phyloP scores from a whole-genome alignment of 768 basidiomycete genomes.

The Lactarius tabidus region DNA sequence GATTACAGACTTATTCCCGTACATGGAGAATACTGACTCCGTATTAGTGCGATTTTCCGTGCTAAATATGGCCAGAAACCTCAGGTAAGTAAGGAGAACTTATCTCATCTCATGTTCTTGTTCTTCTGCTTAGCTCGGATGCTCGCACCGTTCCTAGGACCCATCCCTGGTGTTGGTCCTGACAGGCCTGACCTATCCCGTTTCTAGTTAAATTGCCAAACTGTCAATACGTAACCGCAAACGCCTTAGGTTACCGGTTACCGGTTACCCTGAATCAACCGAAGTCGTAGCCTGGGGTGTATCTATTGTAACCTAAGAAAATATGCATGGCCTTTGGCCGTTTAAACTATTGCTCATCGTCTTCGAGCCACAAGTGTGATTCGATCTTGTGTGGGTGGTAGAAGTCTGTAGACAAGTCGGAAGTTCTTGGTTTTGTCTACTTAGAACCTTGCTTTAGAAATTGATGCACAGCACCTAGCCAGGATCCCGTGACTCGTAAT shows the following conservation, averaged over 20 bases:
- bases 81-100: conserved; percentile 33
- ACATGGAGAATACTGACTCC: background rate
- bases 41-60: conserved; percentile 47
- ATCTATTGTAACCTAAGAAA: background rate
- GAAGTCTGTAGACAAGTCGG: too few species aligned
- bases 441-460: too few species aligned
- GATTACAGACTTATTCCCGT: conserved; percentile 12
- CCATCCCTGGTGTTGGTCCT: conserved; percentile 33
- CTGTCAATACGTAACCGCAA: background rate
- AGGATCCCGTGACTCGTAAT: too few species aligned
- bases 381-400: too few species aligned
- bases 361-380: background rate
- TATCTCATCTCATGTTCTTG: background rate
- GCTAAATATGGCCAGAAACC: conserved; percentile 68
- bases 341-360: background rate
- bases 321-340: too few species aligned
- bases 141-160: conserved; percentile 49
- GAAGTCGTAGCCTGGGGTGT: background rate
- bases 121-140: conserved; percentile 48
- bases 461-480: too few species aligned
- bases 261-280: too few species aligned
- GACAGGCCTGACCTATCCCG: background rate
- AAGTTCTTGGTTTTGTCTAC: too few species aligned
- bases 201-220: background rate
- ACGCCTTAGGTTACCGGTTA: background rate